phyloP scores from a whole-genome alignment of 2,329 filamentous ascomycete species.

The Talaromyces sp. region DNA sequence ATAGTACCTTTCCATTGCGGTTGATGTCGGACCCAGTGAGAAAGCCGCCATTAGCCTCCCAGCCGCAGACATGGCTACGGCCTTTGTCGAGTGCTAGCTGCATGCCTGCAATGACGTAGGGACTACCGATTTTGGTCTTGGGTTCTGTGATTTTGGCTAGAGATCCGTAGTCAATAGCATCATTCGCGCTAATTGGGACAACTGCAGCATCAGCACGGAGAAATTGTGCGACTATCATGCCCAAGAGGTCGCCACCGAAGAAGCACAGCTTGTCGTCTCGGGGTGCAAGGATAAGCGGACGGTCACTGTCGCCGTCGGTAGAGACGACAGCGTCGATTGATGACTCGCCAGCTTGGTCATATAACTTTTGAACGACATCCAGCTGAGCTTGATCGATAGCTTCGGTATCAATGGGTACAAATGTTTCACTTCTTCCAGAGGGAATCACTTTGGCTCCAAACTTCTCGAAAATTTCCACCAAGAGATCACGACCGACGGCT shows the following conservation, averaged over 20 bases:
- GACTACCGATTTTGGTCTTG: conserved; percentile 35
- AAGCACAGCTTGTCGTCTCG: conserved; percentile 28
- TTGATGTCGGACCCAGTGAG: conserved; percentile 31
- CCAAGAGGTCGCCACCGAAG: conserved; percentile 32
- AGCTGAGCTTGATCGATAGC: conserved; percentile 33
- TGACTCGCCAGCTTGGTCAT: conserved; percentile 22
- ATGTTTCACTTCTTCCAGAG: conserved; percentile 32
- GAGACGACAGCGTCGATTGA: conserved; percentile 30
- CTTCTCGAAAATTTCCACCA: conserved; percentile 26
- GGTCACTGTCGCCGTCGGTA: conserved; percentile 35
- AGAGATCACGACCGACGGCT: conserved; percentile 28
- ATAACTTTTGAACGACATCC: conserved; percentile 28
- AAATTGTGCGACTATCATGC: conserved; percentile 33
- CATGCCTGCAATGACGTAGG: conserved; percentile 35
- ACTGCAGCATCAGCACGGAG: conserved; percentile 29
- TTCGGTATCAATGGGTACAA: conserved; percentile 35
- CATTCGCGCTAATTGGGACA: conserved; percentile 34
- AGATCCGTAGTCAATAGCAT: conserved; percentile 31
- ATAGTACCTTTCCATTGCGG: conserved; percentile 26
- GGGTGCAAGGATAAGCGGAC: conserved; percentile 30
- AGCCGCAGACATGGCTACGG: conserved; percentile 28
- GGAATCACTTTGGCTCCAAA: conserved; percentile 30
- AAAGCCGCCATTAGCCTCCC: conserved; percentile 36
- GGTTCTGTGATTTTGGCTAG: conserved; percentile 27
- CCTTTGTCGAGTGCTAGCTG: conserved; percentile 29